Conservation (phyloP, 441 rosid genomes). For the Gossypium schwendimanii region DNA sequence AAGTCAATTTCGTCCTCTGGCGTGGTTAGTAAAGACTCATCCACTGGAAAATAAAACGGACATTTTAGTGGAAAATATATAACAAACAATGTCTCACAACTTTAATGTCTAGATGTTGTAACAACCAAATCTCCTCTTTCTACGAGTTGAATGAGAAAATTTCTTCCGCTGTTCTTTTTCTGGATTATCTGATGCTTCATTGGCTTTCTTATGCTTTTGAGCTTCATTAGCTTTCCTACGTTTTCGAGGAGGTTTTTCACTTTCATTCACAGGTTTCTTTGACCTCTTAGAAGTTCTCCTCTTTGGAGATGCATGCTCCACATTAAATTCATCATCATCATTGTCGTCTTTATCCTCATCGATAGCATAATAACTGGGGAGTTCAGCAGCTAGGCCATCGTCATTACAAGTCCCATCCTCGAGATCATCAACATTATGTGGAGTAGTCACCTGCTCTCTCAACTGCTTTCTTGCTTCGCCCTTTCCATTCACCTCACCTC, state of each 20-base stretch:
- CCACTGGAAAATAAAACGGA: slow-evolving; percentile 34
- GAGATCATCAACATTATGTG: slow-evolving; percentile 6
- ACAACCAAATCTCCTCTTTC: slow-evolving; percentile 53
- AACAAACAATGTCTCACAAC: neutral
- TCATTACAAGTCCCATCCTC: slow-evolving; percentile 2
- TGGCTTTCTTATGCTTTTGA: slow-evolving; percentile 38
- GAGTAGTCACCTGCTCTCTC: slow-evolving; percentile 12
- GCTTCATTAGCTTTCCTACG: slow-evolving; percentile 29
- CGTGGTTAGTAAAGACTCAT: slow-evolving; percentile 53
- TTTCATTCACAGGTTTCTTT: slow-evolving; percentile 28
- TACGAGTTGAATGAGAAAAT: slow-evolving; percentile 68
- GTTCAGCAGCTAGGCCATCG: slow-evolving; percentile 18
- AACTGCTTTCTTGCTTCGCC: slow-evolving; percentile 28
- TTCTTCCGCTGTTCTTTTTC: slow-evolving; percentile 43
- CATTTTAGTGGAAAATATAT: slow-evolving; percentile 5
- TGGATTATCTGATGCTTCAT: slow-evolving; percentile 31
- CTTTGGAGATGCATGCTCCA: slow-evolving; percentile 23
- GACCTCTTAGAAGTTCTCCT: slow-evolving; percentile 31
- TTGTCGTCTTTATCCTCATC: slow-evolving; percentile 27
- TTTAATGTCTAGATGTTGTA: slow-evolving; percentile 7
- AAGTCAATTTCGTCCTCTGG: slow-evolving; percentile 71
- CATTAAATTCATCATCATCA: slow-evolving; percentile 20
- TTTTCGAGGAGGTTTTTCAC: slow-evolving; percentile 32
- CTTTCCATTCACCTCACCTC: slow-evolving; percentile 17
- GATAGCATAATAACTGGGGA: slow-evolving; percentile 24